A percentile compares a stretch with the other conserved stretches of the same genome.
Evolutionary conservation across 2,329 filamentous ascomycete genomes (phyloP).

Genomic region (Epichloe amarillans): DNA sequence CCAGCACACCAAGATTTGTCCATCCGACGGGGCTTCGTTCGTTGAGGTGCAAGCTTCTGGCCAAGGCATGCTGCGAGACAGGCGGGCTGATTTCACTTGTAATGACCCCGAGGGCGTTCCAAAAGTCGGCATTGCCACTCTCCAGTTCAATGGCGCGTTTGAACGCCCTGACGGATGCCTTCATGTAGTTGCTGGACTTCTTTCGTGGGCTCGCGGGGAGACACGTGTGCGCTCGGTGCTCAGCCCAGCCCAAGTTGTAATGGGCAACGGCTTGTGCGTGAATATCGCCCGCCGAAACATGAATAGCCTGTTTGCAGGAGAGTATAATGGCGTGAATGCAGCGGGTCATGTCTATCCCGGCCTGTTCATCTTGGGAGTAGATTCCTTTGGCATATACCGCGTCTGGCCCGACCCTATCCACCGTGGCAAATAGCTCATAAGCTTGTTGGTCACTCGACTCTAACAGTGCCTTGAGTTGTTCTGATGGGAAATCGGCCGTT

Average conservation of each 20-base stretch:
- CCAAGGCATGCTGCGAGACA: conserved; percentile 86
- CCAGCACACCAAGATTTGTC: conserved; percentile 83
- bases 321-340: conserved; percentile 63
- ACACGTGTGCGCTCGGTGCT: conserved; percentile 66
- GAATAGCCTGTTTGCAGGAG: conserved; percentile 75
- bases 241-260: conserved; percentile 94
- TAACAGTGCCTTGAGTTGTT: conserved; percentile 46
- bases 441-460: conserved; percentile 35
- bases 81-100: conserved; percentile 76
- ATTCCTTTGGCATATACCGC: conserved; percentile 31
- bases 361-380: conserved; percentile 32
- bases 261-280: conserved; percentile 92
- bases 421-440: conserved; percentile 50
- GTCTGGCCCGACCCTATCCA: conserved; percentile 48
- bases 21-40: conserved; percentile 74
- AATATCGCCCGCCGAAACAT: conserved; percentile 56
- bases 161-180: conserved; percentile 77
- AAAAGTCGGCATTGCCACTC: conserved; percentile 87
- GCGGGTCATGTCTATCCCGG: conserved; percentile 38
- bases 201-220: conserved; percentile 39
- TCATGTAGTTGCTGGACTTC: conserved; percentile 55
- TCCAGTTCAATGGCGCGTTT: conserved; percentile 94
- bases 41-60: conserved; percentile 83
- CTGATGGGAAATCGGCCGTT: conserved; percentile 46
- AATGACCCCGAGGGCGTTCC: conserved; percentile 88